Conservation (phyloP, 257 asterid species). For the Cynanchum wilfordii region DNA sequence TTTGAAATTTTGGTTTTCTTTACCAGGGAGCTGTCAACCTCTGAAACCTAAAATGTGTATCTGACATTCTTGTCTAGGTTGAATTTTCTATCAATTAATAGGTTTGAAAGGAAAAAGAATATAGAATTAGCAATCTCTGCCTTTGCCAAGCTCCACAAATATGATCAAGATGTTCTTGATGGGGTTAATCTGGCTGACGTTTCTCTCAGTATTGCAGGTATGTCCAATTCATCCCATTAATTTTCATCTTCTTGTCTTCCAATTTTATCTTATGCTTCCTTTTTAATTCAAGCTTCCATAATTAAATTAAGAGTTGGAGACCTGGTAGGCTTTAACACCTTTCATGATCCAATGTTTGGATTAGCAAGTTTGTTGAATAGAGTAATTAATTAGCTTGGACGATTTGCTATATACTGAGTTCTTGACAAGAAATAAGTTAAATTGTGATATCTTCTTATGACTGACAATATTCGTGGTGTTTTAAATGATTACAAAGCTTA, state of each 20-base stretch:
- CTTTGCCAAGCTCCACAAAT: slow-evolving; percentile 56
- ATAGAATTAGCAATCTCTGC: slow-evolving; percentile 89
- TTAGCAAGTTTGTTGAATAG: not conserved
- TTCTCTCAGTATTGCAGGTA: slow-evolving; percentile 76
- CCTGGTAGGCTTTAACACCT: not conserved
- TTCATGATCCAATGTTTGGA: not conserved
- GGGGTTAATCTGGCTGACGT: slow-evolving; percentile 36
- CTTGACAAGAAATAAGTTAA: not conserved
- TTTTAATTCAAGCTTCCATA: not conserved
- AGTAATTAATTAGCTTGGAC: not conserved
- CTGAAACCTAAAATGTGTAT: not conserved
- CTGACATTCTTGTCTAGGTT: slow-evolving; percentile 38
- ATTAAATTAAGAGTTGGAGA: not conserved
- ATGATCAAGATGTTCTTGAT: slow-evolving; percentile 27
- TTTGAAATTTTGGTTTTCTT: slow-evolving; percentile 6
- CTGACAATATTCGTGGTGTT: not conserved
- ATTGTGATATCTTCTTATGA: not conserved
- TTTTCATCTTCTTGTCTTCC: not conserved
- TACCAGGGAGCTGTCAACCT: not conserved
- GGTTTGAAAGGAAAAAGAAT: slow-evolving; percentile 93
- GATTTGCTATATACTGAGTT: not conserved
- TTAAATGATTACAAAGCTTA: not conserved
- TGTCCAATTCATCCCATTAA: slow-evolving; percentile 13
- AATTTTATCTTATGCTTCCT: not conserved
- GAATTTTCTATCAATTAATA: slow-evolving; percentile 89